Conservation (phyloP, 192 early-diverging fungal species). For the Podila epigama region DNA sequence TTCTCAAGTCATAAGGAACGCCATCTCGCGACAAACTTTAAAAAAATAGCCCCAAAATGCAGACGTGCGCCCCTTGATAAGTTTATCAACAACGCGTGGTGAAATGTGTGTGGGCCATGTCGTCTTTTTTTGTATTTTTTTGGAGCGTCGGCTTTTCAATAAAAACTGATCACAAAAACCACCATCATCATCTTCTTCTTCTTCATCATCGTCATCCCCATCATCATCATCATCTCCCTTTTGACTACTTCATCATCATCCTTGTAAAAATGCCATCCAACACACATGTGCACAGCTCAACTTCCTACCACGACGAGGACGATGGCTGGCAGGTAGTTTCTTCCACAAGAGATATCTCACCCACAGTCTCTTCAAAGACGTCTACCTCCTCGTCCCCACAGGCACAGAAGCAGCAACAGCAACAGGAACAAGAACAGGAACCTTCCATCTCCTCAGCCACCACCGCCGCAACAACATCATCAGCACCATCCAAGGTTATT, state of each 20-base stretch:
- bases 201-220: constrained; percentile 4
- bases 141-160: too few species aligned
- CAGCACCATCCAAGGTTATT: not conserved
- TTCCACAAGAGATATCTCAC: not conserved
- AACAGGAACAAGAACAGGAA: too few species aligned
- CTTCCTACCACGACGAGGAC: not conserved
- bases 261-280: too few species aligned
- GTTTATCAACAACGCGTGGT: too few species aligned
- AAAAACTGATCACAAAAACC: not conserved
- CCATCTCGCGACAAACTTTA: too few species aligned
- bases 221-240: not conserved
- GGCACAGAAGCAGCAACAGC: not conserved
- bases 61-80: too few species aligned
- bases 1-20: too few species aligned
- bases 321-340: not conserved
- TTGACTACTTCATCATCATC: too few species aligned
- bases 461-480: not conserved
- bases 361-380: not conserved
- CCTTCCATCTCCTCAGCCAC: not conserved
- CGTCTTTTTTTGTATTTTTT: too few species aligned
- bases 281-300: not conserved
- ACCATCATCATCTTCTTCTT: not conserved
- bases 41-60: too few species aligned
- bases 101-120: too few species aligned
- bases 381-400: not conserved